Evolutionary conservation across 2,329 filamentous ascomycete genomes (phyloP).

Genomic region (Aciculosporium take): DNA sequence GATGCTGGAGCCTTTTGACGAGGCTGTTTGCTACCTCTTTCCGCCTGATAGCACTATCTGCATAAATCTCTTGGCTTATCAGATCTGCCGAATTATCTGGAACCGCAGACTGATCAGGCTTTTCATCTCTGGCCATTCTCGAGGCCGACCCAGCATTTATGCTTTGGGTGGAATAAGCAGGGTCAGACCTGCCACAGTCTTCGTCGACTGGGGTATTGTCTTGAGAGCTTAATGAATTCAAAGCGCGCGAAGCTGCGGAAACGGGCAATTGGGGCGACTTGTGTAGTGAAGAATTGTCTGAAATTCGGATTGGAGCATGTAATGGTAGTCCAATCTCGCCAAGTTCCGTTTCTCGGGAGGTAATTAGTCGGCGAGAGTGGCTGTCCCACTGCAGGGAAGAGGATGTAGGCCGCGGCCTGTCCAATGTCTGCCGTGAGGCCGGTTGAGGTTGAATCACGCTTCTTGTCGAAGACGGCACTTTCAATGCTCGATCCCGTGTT

Average conservation of each 20-base stretch:
- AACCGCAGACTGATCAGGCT: constrained; percentile 5
- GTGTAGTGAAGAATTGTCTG: constrained; percentile 24
- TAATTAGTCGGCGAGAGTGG: constrained; percentile 36
- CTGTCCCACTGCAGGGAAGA: constrained; percentile 36
- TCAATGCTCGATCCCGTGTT: constrained; percentile 22
- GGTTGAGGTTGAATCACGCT: constrained; percentile 10
- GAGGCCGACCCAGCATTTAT: constrained; percentile 1
- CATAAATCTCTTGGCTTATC: constrained; percentile 9
- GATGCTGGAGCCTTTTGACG: not conserved
- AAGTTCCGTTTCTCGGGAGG: constrained; percentile 20
- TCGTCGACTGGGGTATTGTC: constrained; percentile 11
- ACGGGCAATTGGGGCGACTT: constrained; percentile 35
- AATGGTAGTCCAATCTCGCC: constrained; percentile 14
- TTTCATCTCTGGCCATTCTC: not conserved
- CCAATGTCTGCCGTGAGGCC: constrained; percentile 15
- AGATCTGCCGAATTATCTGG: constrained; percentile 12
- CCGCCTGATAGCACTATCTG: constrained; percentile 7
- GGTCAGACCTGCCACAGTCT: constrained; percentile 9
- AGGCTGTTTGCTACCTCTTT: constrained; percentile 10
- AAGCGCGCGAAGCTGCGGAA: constrained; percentile 41
- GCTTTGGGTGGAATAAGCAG: constrained; percentile 5
- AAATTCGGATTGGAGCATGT: constrained; percentile 20
- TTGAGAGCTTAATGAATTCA: constrained; percentile 22
- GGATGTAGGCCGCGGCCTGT: constrained; percentile 19
- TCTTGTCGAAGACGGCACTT: constrained; percentile 13